Base-by-base conservation (phyloP, 805 yeast species). In the Starmerella potacharoeniae region DNA sequence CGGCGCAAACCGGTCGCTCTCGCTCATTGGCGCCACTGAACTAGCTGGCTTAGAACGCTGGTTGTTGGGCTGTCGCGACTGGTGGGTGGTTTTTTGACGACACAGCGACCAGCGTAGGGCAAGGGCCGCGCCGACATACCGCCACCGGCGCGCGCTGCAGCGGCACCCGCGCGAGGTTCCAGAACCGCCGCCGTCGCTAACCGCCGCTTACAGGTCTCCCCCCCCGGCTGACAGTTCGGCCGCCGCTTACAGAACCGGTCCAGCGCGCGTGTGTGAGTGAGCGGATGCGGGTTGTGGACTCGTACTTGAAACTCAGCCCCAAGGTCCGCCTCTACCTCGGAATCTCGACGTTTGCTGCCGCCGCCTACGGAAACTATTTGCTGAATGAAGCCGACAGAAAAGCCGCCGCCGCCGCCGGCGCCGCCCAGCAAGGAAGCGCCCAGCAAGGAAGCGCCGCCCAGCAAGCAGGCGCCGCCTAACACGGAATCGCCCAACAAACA, bases 1-100 rank as follows among this genome's bases (percentile, higher is more conserved):
- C 10, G 86, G 86, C 46, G 76, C 76, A 61, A 79, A 79, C 58
- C 72, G 67, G 52, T 63, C 64, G 39, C 55, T 17, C 33, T 55
- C 61, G 28, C 61, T 58, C 64, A 61, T 61, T 4, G 30, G 22
- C 22, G 22, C 22, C 22, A 17, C 30, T 22, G 30, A 7, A 8
- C 17, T 37, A 22, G 22, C 22, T 22, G 22, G 22, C 22, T 22
- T 22, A 3, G 22, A 33, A 33, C 35, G 35, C 35, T 33, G 39
- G 39, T 14, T 36, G 16, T 13, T 36, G 39, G 39, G 16, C 39
- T 6, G 16, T 13, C 16, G 14, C 16, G 16, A 36, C 14, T 36
- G 39, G 16, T 14, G 35, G 35, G 35, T 33, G 35, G 16, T 36
- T 36, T 36, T 36, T 36, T 36, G 39, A 36, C 16, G 14, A 14